Base-by-base conservation (phyloP, 805 yeast species). In the Citeromyces matritensis region DNA sequence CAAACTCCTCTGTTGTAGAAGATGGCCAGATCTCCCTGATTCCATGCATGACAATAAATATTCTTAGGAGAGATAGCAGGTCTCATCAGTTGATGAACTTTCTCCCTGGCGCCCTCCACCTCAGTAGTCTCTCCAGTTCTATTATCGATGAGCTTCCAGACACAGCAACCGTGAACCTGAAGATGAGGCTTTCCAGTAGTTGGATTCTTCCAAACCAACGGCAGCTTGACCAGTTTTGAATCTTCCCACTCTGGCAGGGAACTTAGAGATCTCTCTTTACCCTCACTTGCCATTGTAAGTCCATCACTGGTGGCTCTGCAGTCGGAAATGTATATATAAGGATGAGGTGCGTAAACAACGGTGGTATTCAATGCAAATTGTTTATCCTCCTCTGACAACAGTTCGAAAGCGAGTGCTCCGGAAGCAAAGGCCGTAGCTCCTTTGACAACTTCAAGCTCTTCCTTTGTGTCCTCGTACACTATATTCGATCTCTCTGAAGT, bases 181-280 rank as follows among this genome's bases (percentile, higher is more conserved):
- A 84, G 62, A 45, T 81, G 94, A 35, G 75, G 91, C 41, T 78
- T 65, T 24, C 75, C 75, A 26, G 94, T 84, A 26, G 77, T 75
- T 11, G 94, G 94, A 49, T 84, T 84, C 4, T 93, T 83, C 95
- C 95, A 84, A 3, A 83, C 93, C 60, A 84, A 59, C 9, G 95
- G 95, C 39, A 83, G 63, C 39, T 59, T 69, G 57, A 83, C 83
- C 40, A 84, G 57, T 51, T 83, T 81, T 26, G 72, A 55, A 34
- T 69, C 76, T 47, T 82, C 93, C 94, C 94, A 84, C 30, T 64
- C 67, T 13, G 95, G 95, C 35, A 84, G 63, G 40, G 79, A 63
- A 39, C 73, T 75, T 13, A 82, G 53, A 2, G 72, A 52, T 35
- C 60, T 51, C 49, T 84, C 94, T 49, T 75, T 73, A 27, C 77